phyloP scores from a whole-genome alignment of 306 rosid species.

The Bauhinia variegata region DNA sequence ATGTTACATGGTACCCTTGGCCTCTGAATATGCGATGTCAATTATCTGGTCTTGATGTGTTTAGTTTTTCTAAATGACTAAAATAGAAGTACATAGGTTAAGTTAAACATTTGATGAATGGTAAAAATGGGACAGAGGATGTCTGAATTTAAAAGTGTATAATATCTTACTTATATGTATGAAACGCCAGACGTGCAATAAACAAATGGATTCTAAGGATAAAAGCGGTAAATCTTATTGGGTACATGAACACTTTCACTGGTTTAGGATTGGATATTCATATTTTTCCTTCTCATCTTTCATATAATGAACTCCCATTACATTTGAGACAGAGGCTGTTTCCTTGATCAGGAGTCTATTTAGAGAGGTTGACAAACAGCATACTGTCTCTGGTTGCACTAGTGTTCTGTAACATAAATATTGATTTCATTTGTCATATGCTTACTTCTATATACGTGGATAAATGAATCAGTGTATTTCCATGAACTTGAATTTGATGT shows the following conservation, averaged over 20 bases:
- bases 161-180: conserved; percentile 16
- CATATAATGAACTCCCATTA: conserved; percentile 45
- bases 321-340: conserved; percentile 61
- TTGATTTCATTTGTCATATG: background rate
- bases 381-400: conserved; percentile 6
- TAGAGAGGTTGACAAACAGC: conserved; percentile 5
- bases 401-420: conserved; percentile 22
- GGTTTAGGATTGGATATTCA: conserved; percentile 14
- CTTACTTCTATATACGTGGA: background rate
- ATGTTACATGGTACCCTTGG: background rate
- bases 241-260: background rate
- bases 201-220: conserved; percentile 10
- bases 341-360: conserved; percentile 49
- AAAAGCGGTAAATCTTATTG: conserved; percentile 4
- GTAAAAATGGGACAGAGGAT: conserved; percentile 1
- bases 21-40: conserved; percentile 13
- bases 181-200: background rate
- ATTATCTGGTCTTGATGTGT: conserved; percentile 9
- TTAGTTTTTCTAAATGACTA: background rate
- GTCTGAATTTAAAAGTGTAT: background rate
- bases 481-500: conserved; percentile 24
- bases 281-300: background rate
- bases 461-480: background rate
- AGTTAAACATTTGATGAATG: conserved; percentile 21
- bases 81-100: background rate